Percentiles rank a stretch among this genome's conserved stretches.
These are phyloP conservation scores for Trichoderma pleuroti DNA, from an alignment of 2,329 filamentous ascomycete species.

Conservation along the genomic window DNA sequence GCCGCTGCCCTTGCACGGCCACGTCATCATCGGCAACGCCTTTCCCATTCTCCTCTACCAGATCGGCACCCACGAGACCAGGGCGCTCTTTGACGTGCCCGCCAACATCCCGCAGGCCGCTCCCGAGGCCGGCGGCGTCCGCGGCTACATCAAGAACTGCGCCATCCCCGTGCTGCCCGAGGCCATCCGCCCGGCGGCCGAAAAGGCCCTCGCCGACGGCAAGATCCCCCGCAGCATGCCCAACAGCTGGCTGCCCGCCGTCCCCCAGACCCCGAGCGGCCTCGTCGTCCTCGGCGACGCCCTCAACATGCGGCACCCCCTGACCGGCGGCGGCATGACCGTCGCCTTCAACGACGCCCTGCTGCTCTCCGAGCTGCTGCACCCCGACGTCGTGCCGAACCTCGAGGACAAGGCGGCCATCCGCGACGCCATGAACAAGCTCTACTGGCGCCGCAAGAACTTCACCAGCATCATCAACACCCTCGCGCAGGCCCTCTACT, in stretches of 20 bases:
- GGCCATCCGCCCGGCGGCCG: slow-evolving; percentile 68
- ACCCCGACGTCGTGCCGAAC: slow-evolving; percentile 63
- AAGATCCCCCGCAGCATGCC: slow-evolving; percentile 83
- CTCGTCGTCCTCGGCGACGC: slow-evolving; percentile 87
- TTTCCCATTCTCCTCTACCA: slow-evolving; percentile 88
- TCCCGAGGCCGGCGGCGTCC: slow-evolving; percentile 73
- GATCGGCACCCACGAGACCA: slow-evolving; percentile 91
- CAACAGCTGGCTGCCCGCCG: slow-evolving; percentile 86
- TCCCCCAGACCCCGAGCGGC: slow-evolving; percentile 54
- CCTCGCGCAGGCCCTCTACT: slow-evolving; percentile 90
- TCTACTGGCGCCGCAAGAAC: slow-evolving; percentile 85
- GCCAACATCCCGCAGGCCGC: slow-evolving; percentile 70
- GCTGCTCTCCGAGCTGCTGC: slow-evolving; percentile 69
- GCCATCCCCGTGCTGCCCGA: slow-evolving; percentile 76
- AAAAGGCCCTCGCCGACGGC: slow-evolving; percentile 71
- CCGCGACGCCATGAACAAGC: slow-evolving; percentile 62
- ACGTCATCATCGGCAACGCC: slow-evolving; percentile 78
- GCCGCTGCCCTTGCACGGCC: slow-evolving; percentile 71
- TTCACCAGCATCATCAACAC: slow-evolving; percentile 92
- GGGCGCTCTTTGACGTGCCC: slow-evolving; percentile 84
- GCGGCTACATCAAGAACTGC: slow-evolving; percentile 74
- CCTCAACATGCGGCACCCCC: slow-evolving; percentile 98
- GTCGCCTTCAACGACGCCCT: slow-evolving; percentile 93
- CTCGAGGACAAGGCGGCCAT: slow-evolving; percentile 67
- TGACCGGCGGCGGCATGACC: slow-evolving; percentile 97